Conservation (phyloP, 2,329 filamentous ascomycete species). For the Colletotrichum euphorbiae region DNA sequence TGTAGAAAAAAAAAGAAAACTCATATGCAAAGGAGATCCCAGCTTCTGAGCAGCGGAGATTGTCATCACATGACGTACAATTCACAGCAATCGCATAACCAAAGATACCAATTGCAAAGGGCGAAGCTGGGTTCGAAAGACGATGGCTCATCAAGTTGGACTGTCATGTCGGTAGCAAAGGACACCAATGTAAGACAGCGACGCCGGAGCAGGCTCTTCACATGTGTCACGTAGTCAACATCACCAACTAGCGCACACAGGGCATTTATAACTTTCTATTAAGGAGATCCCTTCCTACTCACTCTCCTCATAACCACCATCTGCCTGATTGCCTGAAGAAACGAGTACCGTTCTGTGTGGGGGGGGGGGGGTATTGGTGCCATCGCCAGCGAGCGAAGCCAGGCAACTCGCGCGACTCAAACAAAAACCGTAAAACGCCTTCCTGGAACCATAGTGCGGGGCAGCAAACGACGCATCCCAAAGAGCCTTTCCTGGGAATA, state of each 20-base stretch:
- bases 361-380: constrained; percentile 54
- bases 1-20: no score
- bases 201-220: no score
- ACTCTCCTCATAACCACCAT: constrained; percentile 36
- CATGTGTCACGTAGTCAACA: no score
- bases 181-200: no score
- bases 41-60: no score
- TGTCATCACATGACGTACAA: no score
- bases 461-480: constrained; percentile 40
- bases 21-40: no score
- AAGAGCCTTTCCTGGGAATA: constrained; percentile 26
- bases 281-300: constrained; percentile 33
- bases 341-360: constrained; percentile 49
- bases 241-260: neutral
- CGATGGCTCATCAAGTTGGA: no score
- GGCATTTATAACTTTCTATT: constrained; percentile 38
- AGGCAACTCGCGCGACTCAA: constrained; percentile 52
- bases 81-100: no score
- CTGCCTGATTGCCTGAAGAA: constrained; percentile 48
- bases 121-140: no score
- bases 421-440: constrained; percentile 55
- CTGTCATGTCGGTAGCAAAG: no score
- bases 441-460: constrained; percentile 44
- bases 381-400: constrained; percentile 42
- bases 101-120: no score